Evolutionary conservation across 106 monocot genomes (phyloP), one percentile per base, ranked within the genome.

Genomic region (Dactylorhiza incarnata): DNA sequence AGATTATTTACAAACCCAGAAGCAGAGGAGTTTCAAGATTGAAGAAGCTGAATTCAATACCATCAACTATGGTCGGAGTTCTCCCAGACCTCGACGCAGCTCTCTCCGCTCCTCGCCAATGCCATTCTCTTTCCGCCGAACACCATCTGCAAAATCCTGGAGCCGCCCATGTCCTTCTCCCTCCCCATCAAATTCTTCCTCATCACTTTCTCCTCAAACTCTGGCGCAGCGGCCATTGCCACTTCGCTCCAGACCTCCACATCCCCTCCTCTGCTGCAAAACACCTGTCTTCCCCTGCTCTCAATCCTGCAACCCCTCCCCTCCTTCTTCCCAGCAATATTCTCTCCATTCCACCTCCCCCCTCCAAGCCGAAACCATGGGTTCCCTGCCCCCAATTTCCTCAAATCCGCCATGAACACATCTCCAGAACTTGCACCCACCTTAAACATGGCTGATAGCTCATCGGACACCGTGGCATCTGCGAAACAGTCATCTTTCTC

Each of bases 81-180:
- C 77, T 87, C 87, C 92, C 92, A 92, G 1, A 92, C 83, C 73
- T 92, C 89, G 4, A 92, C 83, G 5, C 56, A 79, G 26, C 78
- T 83, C 81, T 89, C 83, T 16, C 81, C 91, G 69, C 84, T 85
- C 91, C 94, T 91, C 1, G 82, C 77, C 45, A 94, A 65, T 15
- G 84, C 85, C 94, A 94, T 94, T 77, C 94, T 87, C 52, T 78
- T 85, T 48, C 94, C 94, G 0, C 91, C 94, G 59, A 94, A 89
- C 26, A 77, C 83, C 74, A 91, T 52, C 48, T 71, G 73, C 15
- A 79, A 69, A 61, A 94, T 87, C 85, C 81, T 91, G 68, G 81
- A 82, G 74, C 77, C 83, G n/a, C 75, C 83, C 9, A 43, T 54
- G 44, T 87, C 91, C 81, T 83, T 77, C 12, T n/a, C 80, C 72